phyloP scores from a whole-genome alignment of 768 basidiomycete species.

The Suillus placidus region DNA sequence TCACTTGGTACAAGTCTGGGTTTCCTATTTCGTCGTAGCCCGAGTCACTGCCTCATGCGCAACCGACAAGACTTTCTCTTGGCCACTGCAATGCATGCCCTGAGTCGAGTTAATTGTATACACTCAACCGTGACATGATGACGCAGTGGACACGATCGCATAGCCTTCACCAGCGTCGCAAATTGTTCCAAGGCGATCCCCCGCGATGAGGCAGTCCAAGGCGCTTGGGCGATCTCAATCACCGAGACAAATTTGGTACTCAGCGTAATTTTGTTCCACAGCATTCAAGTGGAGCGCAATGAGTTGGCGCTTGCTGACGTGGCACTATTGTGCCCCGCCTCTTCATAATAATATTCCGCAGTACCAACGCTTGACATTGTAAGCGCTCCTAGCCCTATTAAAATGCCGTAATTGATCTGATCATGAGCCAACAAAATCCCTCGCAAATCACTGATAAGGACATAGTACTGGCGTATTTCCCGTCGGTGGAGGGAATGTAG shows the following conservation, averaged over 20 bases:
- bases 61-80: background rate
- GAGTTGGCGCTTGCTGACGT: background rate
- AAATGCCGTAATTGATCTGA: constrained; percentile 3
- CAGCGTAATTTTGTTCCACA: background rate
- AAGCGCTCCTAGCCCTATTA: background rate
- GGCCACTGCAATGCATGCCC: background rate
- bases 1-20: background rate
- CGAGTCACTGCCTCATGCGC: background rate
- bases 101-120: background rate
- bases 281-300: background rate
- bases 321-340: background rate
- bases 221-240: background rate
- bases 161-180: background rate
- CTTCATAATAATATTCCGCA: background rate
- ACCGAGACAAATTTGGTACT: background rate
- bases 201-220: background rate
- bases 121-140: background rate
- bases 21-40: background rate
- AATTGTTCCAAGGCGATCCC: background rate
- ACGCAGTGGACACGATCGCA: background rate
- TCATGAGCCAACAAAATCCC: background rate
- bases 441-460: constrained; percentile 4
- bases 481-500: background rate
- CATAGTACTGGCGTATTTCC: background rate
- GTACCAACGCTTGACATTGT: background rate